phyloP scores from a whole-genome alignment of 2,329 filamentous ascomycete genomes.

The Penicillium brevicompactum region DNA sequence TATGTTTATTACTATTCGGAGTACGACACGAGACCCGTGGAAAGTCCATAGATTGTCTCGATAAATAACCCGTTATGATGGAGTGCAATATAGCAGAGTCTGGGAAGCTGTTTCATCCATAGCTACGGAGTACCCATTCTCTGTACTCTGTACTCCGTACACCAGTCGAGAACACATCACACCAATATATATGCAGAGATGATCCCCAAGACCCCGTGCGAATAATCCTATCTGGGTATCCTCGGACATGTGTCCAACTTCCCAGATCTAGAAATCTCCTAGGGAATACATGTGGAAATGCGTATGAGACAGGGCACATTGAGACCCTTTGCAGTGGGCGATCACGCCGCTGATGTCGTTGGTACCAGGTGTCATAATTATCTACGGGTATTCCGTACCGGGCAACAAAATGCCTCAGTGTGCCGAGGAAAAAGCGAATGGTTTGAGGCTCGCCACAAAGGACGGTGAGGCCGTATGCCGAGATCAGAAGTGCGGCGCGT shows the following conservation, averaged over 20 bases:
- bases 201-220: too few species aligned
- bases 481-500: conserved; percentile 6
- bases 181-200: too few species aligned
- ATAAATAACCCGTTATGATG: too few species aligned
- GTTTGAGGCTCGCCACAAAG: conserved; percentile 1
- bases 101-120: too few species aligned
- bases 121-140: too few species aligned
- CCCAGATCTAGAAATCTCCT: neutral
- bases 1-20: too few species aligned
- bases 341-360: conserved; percentile 27
- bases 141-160: too few species aligned
- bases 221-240: too few species aligned
- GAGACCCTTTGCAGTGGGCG: conserved; percentile 10
- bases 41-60: too few species aligned
- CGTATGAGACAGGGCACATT: neutral
- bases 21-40: too few species aligned
- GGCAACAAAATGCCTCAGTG: conserved; percentile 22
- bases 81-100: too few species aligned
- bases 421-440: neutral
- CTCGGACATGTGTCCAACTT: neutral
- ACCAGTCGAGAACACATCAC: too few species aligned
- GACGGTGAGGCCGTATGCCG: conserved; percentile 1
- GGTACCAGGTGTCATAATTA: neutral
- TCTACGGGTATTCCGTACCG: neutral
- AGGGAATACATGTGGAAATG: neutral